Evolutionary conservation across 1,284 basidiomycete genomes (phyloP), one percentile per base, ranked within the genome.

Genomic region (Melampsora larici-populina): DNA sequence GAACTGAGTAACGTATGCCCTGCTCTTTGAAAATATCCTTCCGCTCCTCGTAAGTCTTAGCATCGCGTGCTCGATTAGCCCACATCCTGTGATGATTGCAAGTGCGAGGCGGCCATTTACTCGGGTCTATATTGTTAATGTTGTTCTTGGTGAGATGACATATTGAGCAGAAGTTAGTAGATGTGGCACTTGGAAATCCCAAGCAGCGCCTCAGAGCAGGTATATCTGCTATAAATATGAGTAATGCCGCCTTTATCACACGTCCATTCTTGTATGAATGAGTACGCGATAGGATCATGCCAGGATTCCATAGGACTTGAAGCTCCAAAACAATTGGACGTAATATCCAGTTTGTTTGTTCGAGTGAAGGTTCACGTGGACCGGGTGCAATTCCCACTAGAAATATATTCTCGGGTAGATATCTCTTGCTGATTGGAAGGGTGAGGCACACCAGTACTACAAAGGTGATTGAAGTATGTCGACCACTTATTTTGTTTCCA

Each of bases 371-470:
- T 73, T 85, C 83, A 11, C 80, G 79, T 5, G 84, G 85, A 9
- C 84, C 85, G 17, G 86, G 86, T 21, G 86, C 82, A 49, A 85
- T 80, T 2, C 83, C 83, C 21, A 80, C 71, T 4, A 81, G 49
- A 48, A 66, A 79, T n/a, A 80, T 67, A 51, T 82, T 80, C 26
- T 81, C 63, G 0, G 70, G 63, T 24, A 63, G 26, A 51, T 78
- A 80, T 13, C 81, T 70, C 5, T 78, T 17, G 17, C 71, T 64
- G 33, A 76, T 64, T 5, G 78, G 80, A 24, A 81, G 74, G 3
- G 49, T 63, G 24, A 73, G 17, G 33, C 60, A 73, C 8, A 64
- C 62, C 18, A 73, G n/a, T 3, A 73, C 62, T 4, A 73, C 51
- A 51, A 73, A 73, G 1, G 70, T 73, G 9, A 74, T 40, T 2